phyloP scores from a whole-genome alignment of 106 monocot species.

The Apostasia shenzhenica region DNA sequence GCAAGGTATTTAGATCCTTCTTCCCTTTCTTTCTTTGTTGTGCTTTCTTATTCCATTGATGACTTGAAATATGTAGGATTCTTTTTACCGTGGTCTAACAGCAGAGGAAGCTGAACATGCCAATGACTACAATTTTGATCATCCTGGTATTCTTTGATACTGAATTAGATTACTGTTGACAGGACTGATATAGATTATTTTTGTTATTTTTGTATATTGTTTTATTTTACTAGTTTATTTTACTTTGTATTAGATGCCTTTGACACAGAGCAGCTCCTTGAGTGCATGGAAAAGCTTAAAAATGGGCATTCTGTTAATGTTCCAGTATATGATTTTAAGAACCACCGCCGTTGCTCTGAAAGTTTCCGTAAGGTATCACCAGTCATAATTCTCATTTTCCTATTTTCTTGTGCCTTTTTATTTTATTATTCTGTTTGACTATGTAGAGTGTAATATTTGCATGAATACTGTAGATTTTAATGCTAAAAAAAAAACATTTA shows the following conservation, averaged over 20 bases:
- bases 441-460: too few relatives aligned
- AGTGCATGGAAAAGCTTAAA: constrained; percentile 72
- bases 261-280: constrained; percentile 82
- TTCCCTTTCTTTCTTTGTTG: too few relatives aligned
- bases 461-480: too few relatives aligned
- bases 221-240: neutral
- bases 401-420: neutral
- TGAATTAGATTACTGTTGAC: too few relatives aligned
- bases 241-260: constrained; percentile 64
- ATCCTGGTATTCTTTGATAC: constrained; percentile 51
- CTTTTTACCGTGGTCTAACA: constrained; percentile 78
- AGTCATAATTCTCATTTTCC: neutral
- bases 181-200: neutral
- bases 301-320: constrained; percentile 59
- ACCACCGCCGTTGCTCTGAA: constrained; percentile 59
- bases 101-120: constrained; percentile 63
- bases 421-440: neutral
- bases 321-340: constrained; percentile 89
- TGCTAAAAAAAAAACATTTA: too few relatives aligned
- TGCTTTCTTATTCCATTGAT: too few relatives aligned
- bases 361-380: constrained; percentile 51
- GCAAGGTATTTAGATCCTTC: too few relatives aligned
- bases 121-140: constrained; percentile 94
- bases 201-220: neutral
- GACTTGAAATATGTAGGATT: constrained; percentile 43